Evolutionary conservation across 1,284 basidiomycete genomes (phyloP), one percentile per base, ranked within the genome.

Genomic region (Ceratobasidium sp.): DNA sequence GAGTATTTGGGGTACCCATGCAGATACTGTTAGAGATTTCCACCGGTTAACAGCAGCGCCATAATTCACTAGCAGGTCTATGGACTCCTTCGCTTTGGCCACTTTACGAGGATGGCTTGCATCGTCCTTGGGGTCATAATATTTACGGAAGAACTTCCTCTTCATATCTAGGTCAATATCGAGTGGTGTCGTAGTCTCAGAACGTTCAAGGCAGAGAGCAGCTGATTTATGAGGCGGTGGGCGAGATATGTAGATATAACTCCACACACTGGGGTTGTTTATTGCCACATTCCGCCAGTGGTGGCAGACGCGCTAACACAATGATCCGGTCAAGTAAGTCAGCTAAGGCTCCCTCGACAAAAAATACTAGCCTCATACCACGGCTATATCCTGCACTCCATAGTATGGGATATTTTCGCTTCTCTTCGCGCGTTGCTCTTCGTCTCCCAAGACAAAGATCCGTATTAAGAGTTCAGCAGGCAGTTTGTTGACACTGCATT

Each of bases 271-370:
- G 10, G 58, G 71, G 71, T n/a, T 51, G 39, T 20, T 58, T 23
- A 75, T 46, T 7, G 71, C 71, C 26, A 75, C 60, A 6, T 75
- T 51, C 13, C 58, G 58, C 71, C 71, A 75, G 42, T 51, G 46
- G 18, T 23, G 33, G 40, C 71, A 75, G 3, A 75, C 71, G 39
- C 40, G 58, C 71, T 75, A 42, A 23, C 18, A 3, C 3, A 15
- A 23, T n/a, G 23, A 49, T 46, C 10, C 3, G 20, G 28, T 26
- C 4, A 9, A 15, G 42, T 51, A 23, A n/a, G 20, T 49, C n/a
- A n/a, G n/a, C n/a, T n/a, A n/a, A n/a, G 10, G 40, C 40, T 51
- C 12, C 6, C 20, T 15, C 42, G 9, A 46, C 9, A 5, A 12
- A 51, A 23, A 10, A 39, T 3, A 60, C 10, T 13, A 26, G 3